These are phyloP conservation scores for Serendipita vermifera DNA, from an alignment of 768 basidiomycete species.

Conservation along the genomic window DNA sequence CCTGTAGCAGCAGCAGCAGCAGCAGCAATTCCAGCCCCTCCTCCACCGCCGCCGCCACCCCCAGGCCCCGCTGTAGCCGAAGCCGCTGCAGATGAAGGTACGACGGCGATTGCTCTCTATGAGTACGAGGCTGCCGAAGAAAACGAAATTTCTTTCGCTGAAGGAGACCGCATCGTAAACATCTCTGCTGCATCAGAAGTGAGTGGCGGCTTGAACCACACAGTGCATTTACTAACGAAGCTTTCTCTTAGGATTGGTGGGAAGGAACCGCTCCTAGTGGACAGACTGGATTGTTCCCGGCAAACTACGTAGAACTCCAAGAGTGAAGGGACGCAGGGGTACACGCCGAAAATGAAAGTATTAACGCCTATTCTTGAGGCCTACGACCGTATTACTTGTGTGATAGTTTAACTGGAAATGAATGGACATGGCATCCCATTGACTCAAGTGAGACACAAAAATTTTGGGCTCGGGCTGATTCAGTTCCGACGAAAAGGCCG, in stretches of 20 bases:
- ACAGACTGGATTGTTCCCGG: conserved; percentile 52
- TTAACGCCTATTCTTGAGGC: too few species aligned
- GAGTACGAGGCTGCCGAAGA: conserved; percentile 88
- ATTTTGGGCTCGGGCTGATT: too few species aligned
- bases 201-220: too few species aligned
- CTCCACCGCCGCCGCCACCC: conserved; percentile 33
- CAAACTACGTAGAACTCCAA: conserved; percentile 20
- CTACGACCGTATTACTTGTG: too few species aligned
- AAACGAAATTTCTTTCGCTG: conserved; percentile 76
- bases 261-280: conserved; percentile 45
- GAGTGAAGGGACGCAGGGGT: conserved; percentile 12
- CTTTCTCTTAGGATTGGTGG: conserved; percentile 75
- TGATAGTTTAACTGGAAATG: too few species aligned
- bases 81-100: conserved; percentile 38
- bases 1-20: conserved; percentile 23
- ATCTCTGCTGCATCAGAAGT: conserved; percentile 68
- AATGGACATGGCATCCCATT: too few species aligned
- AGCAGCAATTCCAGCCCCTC: conserved; percentile 28
- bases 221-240: too few species aligned
- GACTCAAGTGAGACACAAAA: too few species aligned
- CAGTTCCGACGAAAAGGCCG: too few species aligned
- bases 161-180: conserved; percentile 64
- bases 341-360: too few species aligned
- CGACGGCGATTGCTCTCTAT: conserved; percentile 52
- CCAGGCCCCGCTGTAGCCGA: conserved; percentile 26